phyloP scores from a whole-genome alignment of 2,329 filamentous ascomycete genomes.

The Fusarium devonianum region DNA sequence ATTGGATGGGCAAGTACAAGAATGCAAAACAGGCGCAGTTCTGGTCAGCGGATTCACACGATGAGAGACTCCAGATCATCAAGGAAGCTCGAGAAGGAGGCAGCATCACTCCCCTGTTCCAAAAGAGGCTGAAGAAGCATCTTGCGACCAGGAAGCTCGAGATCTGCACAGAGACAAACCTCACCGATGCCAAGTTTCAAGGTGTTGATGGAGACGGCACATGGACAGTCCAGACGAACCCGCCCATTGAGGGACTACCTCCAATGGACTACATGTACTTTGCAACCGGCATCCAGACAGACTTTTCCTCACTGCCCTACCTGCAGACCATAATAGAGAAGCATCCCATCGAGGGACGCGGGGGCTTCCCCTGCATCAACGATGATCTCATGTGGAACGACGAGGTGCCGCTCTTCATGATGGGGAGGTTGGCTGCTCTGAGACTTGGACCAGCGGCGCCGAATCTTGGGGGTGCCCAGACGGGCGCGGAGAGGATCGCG shows the following conservation, averaged over 20 bases:
- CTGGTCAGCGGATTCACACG: conserved; percentile 76
- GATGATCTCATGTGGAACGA: conserved; percentile 79
- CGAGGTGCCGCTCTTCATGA: conserved; percentile 76
- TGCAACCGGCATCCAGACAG: conserved; percentile 73
- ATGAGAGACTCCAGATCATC: conserved; percentile 72
- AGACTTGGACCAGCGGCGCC: conserved; percentile 75
- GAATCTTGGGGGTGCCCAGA: conserved; percentile 76
- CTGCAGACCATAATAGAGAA: conserved; percentile 65
- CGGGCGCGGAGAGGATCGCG: conserved; percentile 75
- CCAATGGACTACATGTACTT: conserved; percentile 75
- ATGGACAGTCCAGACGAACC: conserved; percentile 59
- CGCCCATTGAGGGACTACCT: conserved; percentile 60
- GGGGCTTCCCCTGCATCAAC: conserved; percentile 75
- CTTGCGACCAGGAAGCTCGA: conserved; percentile 58
- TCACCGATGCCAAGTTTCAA: conserved; percentile 62
- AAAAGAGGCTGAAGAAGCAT: conserved; percentile 71
- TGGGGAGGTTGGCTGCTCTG: conserved; percentile 71
- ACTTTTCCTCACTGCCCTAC: conserved; percentile 67
- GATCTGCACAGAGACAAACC: conserved; percentile 64
- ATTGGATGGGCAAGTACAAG: conserved; percentile 84
- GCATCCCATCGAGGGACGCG: conserved; percentile 67
- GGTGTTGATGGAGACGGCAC: conserved; percentile 43
- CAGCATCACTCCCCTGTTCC: conserved; percentile 75
- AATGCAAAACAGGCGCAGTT: conserved; percentile 80
- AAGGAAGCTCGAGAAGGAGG: conserved; percentile 73